Percentiles rank a stretch among this genome's conserved stretches.
phyloP scores from a whole-genome alignment of 2,329 filamentous ascomycete species.

The Monilinia aucupariae region DNA sequence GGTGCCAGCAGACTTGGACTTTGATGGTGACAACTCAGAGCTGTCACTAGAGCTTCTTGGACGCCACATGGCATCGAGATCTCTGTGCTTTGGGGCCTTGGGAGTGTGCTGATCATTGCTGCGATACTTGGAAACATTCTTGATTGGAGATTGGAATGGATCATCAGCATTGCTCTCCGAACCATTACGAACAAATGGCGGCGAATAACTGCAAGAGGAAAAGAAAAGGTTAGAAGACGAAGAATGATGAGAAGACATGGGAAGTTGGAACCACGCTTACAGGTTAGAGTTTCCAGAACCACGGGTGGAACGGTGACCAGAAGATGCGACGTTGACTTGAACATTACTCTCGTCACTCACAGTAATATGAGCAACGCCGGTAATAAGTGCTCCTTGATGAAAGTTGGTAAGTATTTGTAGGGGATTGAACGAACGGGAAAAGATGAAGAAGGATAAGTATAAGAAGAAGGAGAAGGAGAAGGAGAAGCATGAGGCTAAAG shows the following conservation, averaged over 20 bases:
- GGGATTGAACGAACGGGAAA: not conserved
- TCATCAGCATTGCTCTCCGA: conserved; percentile 26
- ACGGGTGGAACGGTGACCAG: conserved; percentile 20
- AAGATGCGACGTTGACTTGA: conserved; percentile 18
- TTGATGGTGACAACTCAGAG: conserved; percentile 19
- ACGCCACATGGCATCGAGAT: conserved; percentile 30
- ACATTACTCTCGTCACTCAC: conserved; percentile 22
- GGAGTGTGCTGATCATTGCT: conserved; percentile 26
- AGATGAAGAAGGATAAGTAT: not conserved
- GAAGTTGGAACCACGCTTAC: conserved; percentile 22
- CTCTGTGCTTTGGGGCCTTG: conserved; percentile 23
- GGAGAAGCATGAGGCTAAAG: not conserved
- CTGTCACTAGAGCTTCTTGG: conserved; percentile 25
- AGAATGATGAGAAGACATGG: not conserved
- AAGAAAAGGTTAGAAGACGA: conserved; percentile 8
- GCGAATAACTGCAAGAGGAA: conserved; percentile 24
- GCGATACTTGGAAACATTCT: conserved; percentile 9
- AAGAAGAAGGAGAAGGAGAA: not conserved
- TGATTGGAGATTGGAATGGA: conserved; percentile 24
- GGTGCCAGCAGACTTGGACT: not conserved
- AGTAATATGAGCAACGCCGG: conserved; percentile 16
- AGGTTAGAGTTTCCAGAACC: conserved; percentile 19
- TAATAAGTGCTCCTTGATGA: conserved; percentile 17
- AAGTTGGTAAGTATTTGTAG: not conserved
- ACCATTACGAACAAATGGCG: conserved; percentile 31